phyloP scores from a whole-genome alignment of 805 yeast genomes.

The Kodamaea leandrae region DNA sequence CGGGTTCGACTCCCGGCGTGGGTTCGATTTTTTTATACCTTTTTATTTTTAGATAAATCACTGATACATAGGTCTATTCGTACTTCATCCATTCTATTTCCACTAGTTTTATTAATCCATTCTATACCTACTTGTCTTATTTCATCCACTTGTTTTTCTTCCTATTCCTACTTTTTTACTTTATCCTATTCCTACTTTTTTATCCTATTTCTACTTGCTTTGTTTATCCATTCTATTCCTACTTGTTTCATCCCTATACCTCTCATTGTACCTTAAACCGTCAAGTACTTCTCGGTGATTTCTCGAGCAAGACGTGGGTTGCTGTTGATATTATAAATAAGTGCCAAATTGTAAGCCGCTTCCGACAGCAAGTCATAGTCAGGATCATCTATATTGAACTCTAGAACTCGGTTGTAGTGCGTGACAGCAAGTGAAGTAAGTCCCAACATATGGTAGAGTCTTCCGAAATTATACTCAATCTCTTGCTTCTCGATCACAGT shows the following conservation, averaged over 20 bases:
- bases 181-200: no score
- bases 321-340: constrained; percentile 74
- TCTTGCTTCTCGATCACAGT: constrained; percentile 64
- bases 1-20: constrained; percentile 5
- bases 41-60: background rate
- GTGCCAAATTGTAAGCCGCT: constrained; percentile 80
- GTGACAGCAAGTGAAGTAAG: constrained; percentile 67
- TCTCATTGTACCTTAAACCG: constrained; percentile 27
- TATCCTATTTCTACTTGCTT: no score
- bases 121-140: background rate
- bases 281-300: constrained; percentile 65
- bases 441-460: constrained; percentile 82
- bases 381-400: constrained; percentile 37
- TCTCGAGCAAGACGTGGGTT: constrained; percentile 62
- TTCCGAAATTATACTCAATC: constrained; percentile 76
- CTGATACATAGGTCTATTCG: background rate
- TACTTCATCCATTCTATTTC: background rate
- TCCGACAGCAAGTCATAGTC: constrained; percentile 64
- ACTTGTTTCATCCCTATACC: background rate
- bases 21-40: constrained; percentile 2
- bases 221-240: no score
- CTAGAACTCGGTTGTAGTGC: constrained; percentile 70
- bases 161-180: background rate
- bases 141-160: background rate
- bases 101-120: background rate